Conservation (phyloP, 2,329 filamentous ascomycete genomes). For the Periglandula ipomoeae region DNA sequence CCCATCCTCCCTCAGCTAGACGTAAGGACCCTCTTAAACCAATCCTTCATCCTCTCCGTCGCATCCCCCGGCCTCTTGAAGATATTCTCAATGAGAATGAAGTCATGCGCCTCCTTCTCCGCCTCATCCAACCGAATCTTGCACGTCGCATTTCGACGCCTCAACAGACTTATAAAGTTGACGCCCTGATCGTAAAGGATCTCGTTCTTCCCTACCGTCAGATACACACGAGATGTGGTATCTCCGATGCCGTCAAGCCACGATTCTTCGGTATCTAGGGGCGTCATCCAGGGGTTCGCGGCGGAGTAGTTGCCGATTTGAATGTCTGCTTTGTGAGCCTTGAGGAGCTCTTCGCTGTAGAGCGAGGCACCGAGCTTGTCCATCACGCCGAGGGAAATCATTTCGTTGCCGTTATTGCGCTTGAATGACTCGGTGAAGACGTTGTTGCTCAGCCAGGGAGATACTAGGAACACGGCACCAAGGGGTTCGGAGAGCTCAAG, state of each 20-base stretch:
- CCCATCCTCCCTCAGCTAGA: background rate
- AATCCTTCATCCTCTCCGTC: slow-evolving; percentile 22
- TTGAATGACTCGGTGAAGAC: slow-evolving; percentile 14
- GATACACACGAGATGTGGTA: slow-evolving; percentile 17
- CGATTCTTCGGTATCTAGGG: slow-evolving; percentile 17
- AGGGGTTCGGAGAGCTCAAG: slow-evolving; percentile 18
- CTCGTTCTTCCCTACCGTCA: slow-evolving; percentile 24
- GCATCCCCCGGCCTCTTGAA: slow-evolving; percentile 16
- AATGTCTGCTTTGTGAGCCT: slow-evolving; percentile 1
- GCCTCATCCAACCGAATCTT: slow-evolving; percentile 19
- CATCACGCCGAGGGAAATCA: slow-evolving; percentile 18
- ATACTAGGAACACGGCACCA: slow-evolving; percentile 23
- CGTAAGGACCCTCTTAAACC: slow-evolving; percentile 14
- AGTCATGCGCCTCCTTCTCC: slow-evolving; percentile 24
- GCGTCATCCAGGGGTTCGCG: slow-evolving; percentile 18
- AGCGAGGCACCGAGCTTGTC: slow-evolving; percentile 6
- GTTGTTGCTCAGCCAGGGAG: slow-evolving; percentile 21
- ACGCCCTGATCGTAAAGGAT: slow-evolving; percentile 21
- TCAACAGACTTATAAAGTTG: slow-evolving; percentile 15
- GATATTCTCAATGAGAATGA: slow-evolving; percentile 21
- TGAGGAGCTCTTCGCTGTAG: slow-evolving; percentile 7
- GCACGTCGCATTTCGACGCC: slow-evolving; percentile 10
- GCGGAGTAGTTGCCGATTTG: slow-evolving; percentile 1
- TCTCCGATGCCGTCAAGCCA: slow-evolving; percentile 20
- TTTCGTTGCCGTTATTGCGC: slow-evolving; percentile 22